Evolutionary conservation across 169 alveolate genomes (phyloP).

Genomic region (Eimeria necatrix): DNA sequence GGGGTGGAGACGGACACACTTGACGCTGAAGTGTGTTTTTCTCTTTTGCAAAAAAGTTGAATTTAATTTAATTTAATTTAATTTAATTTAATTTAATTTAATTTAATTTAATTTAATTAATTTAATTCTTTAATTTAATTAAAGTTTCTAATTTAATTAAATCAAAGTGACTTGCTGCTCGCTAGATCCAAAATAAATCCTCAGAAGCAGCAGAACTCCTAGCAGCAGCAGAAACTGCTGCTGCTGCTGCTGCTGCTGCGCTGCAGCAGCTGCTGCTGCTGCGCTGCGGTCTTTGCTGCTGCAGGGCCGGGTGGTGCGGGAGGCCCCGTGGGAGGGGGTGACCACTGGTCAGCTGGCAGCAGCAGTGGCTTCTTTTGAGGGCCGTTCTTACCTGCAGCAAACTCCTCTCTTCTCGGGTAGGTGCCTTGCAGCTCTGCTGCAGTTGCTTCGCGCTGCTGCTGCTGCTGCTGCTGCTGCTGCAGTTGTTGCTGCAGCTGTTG

Average conservation of each 20-base stretch:
- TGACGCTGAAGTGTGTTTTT: slow-evolving; percentile 37
- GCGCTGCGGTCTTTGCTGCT: not conserved
- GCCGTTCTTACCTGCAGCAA: slow-evolving; percentile 53
- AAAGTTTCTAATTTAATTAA: no score
- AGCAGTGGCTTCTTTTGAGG: slow-evolving; percentile 1
- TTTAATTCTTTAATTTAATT: no score
- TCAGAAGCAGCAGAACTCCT: no score
- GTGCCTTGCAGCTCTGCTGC: not conserved
- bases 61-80: no score
- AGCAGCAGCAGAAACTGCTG: no score
- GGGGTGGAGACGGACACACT: slow-evolving; percentile 56
- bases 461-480: slow-evolving; percentile 22
- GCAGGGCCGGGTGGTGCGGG: slow-evolving; percentile 39
- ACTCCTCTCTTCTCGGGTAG: slow-evolving; percentile 77
- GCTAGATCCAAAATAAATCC: no score
- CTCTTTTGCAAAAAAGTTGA: no score
- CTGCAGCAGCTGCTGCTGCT: not conserved
- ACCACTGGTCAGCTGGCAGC: not conserved
- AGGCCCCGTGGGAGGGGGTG: slow-evolving; percentile 37
- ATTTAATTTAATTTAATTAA: no score
- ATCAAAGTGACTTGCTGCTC: no score
- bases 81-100: no score
- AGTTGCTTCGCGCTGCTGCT: not conserved
- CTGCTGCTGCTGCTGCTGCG: not conserved
- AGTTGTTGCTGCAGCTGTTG: not conserved